Base-by-base conservation (phyloP, 1,284 basidiomycete genomes). In the Fomitopsis palustris region DNA sequence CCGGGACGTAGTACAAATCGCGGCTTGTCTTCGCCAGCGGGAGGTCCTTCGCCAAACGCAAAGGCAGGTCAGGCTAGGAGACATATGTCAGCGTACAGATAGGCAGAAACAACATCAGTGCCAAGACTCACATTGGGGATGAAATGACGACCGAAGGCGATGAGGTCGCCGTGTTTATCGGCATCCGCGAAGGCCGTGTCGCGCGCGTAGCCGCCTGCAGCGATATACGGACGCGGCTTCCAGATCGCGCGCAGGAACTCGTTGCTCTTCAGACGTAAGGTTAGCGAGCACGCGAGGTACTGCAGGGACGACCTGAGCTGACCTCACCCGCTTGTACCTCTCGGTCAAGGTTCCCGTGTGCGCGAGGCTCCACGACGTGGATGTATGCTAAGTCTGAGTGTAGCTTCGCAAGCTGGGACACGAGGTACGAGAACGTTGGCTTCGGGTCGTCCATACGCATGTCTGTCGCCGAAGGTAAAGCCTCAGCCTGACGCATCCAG, bases 101-200 rank as follows among this genome's bases (percentile, higher is more conserved):
- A 23, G 5, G 14, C n/a, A n/a, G n/a, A n/a, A 27, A 8, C 21
- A 43, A 29, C 8, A 41, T 39, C 27, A 10, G 12, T n/a, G 23
- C 8, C 7, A 38, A 21, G 16, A 25, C 76, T 19, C 41, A 79
- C 74, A 61, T 81, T 79, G 1, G 76, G 69, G 54, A 84, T 79
- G 65, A 80, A 86, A 57, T 67, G 69, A 10, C 83, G 71, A 1
- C 81, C 84, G 61, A 82, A 79, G 0, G 76, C 79, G 43, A 82
- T 68, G 5, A 81, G 38, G 63, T 78, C 67, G 59, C 73, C 69
- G 62, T 67, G 61, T 68, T 70, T 58, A 62, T 73, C 71, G 0
- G 70, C 69, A 5, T 54, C 55, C n/a, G 62, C 52, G 8, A 73
- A 57, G 17, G 73, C 75, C 1, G 45, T 63, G 54, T 69, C 70